Evolutionary conservation across 305 asterid genomes (phyloP).

Genomic region (Fraxinus sp.): DNA sequence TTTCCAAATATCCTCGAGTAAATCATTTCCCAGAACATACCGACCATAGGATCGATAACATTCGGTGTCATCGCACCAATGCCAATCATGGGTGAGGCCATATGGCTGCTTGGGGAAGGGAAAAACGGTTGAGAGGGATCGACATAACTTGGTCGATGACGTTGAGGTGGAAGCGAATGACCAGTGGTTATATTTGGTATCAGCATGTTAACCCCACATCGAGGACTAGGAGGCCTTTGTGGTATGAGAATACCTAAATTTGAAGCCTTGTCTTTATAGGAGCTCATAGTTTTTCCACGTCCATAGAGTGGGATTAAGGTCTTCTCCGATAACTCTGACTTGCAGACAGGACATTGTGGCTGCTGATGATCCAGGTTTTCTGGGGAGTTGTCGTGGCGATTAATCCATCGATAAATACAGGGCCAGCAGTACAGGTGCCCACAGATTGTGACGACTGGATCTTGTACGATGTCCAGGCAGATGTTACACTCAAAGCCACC

Average conservation of each 20-base stretch:
- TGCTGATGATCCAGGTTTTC: constrained; percentile 30
- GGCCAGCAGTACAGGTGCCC: constrained; percentile 44
- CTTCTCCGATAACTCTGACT: constrained; percentile 48
- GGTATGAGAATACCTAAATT: constrained; percentile 40
- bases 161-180: constrained; percentile 26
- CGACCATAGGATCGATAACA: constrained; percentile 45
- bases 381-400: constrained; percentile 20
- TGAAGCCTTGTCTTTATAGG: constrained; percentile 29
- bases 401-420: constrained; percentile 62
- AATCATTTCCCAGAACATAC: constrained; percentile 68
- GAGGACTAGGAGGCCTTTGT: constrained; percentile 50
- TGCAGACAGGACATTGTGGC: constrained; percentile 78
- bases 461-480: constrained; percentile 32
- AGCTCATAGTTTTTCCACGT: constrained; percentile 39
- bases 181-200: constrained; percentile 11
- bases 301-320: constrained; percentile 71
- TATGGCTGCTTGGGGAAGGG: constrained; percentile 8
- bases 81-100: constrained; percentile 24
- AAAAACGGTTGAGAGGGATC: constrained; percentile 8
- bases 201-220: constrained; percentile 16
- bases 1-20: constrained; percentile 59
- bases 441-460: constrained; percentile 36
- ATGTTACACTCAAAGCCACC: constrained; percentile 35
- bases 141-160: constrained; percentile 21
- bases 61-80: constrained; percentile 30